Evolutionary conservation across 2,329 filamentous ascomycete genomes (phyloP).

Genomic region (Aspergillus pseudotamarii): DNA sequence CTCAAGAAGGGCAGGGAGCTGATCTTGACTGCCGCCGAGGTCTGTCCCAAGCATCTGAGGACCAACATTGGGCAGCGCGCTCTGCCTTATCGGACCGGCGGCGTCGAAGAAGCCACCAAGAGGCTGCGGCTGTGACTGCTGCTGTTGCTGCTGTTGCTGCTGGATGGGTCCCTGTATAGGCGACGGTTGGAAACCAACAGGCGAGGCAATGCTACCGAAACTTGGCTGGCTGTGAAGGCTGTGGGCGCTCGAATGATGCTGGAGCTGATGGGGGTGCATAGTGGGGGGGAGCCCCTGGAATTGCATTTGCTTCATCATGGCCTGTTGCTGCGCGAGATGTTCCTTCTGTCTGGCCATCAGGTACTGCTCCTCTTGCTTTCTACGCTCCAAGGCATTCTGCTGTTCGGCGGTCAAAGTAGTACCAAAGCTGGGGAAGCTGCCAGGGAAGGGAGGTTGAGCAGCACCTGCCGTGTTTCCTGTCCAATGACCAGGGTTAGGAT

Average conservation of each 20-base stretch:
- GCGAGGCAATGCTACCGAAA: constrained; percentile 92
- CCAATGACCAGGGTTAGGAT: constrained; percentile 58
- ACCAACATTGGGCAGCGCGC: constrained; percentile 39
- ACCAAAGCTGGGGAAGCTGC: constrained; percentile 93
- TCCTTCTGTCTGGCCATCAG: constrained; percentile 96
- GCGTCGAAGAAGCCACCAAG: constrained; percentile 72
- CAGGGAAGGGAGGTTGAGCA: constrained; percentile 85
- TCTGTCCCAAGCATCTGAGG: constrained; percentile 49
- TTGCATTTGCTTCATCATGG: constrained; percentile 72
- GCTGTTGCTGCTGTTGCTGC: constrained; percentile 52
- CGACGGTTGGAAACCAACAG: constrained; percentile 68
- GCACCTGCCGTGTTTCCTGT: constrained; percentile 56
- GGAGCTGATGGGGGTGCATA: constrained; percentile 66
- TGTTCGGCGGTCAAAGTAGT: constrained; percentile 96
- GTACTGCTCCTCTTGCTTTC: constrained; percentile 98
- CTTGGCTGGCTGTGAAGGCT: constrained; percentile 97
- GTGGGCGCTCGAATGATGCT: constrained; percentile 93
- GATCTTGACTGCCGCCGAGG: constrained; percentile 68
- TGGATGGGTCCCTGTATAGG: constrained; percentile 62
- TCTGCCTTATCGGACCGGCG: constrained; percentile 46
- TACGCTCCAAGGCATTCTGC: constrained; percentile 92
- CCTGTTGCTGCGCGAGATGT: constrained; percentile 83
- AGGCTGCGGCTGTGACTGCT: constrained; percentile 45
- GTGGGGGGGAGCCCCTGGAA: constrained; percentile 58
- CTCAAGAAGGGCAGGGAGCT: constrained; percentile 65